These are phyloP conservation scores for Helianthus tuberosus DNA, from an alignment of 129 eudicot genomes.

Conservation along the genomic window DNA sequence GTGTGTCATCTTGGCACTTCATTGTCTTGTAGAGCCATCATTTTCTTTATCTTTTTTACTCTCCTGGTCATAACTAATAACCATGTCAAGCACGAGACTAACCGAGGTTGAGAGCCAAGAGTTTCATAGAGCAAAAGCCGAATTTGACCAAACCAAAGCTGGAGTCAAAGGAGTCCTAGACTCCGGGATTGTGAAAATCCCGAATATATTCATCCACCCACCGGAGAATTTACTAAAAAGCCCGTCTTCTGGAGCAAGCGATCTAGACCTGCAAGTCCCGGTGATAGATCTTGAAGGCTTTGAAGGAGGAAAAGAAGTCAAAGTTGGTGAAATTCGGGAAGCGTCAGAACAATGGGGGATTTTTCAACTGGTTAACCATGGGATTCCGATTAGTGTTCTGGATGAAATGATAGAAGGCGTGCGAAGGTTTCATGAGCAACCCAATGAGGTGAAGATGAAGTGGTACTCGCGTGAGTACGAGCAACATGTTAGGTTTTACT, in stretches of 20 bases:
- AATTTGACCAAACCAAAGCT: constrained; percentile 47
- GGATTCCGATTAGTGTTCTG: constrained; percentile 30
- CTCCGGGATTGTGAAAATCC: constrained; percentile 36
- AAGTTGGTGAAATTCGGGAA: constrained; percentile 29
- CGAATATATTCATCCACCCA: constrained; percentile 43
- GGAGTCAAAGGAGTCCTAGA: constrained; percentile 49
- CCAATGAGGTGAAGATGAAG: constrained; percentile 50
- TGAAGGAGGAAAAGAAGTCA: constrained; percentile 23
- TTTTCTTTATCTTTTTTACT: not conserved
- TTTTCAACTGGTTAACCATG: constrained; percentile 54
- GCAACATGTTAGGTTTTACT: constrained; percentile 39
- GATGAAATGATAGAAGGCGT: constrained; percentile 47
- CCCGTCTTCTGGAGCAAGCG: not conserved
- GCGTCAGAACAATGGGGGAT: constrained; percentile 55
- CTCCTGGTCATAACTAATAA: not conserved
- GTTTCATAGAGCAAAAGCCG: constrained; percentile 35
- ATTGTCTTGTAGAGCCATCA: constrained; percentile 5
- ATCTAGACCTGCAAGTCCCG: constrained; percentile 23
- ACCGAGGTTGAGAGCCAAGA: constrained; percentile 8
- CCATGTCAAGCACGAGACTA: constrained; percentile 24
- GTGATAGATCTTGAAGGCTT: constrained; percentile 33
- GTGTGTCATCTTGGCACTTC: constrained; percentile 10
- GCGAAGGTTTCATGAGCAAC: constrained; percentile 53
- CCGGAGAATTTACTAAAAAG: constrained; percentile 25
- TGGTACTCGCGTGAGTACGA: constrained; percentile 52